A percentile compares a stretch with the other conserved stretches of the same genome.
Evolutionary conservation across 352 stramenopile genomes (phyloP).

Genomic region (Peronospora destructor): DNA sequence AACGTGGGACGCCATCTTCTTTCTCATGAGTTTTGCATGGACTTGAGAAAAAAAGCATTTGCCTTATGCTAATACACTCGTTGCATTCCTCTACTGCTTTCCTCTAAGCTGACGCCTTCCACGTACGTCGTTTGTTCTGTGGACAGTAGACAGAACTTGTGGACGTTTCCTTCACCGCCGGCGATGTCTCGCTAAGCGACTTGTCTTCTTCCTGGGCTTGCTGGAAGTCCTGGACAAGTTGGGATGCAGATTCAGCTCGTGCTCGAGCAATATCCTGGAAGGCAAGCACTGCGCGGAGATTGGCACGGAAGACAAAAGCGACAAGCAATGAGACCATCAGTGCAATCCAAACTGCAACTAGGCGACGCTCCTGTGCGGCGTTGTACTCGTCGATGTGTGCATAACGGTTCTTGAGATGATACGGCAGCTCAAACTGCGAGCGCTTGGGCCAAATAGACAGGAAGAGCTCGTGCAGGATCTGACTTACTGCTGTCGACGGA

Average conservation of each 20-base stretch:
- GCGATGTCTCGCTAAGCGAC: not conserved
- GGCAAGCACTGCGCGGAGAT: slow-evolving; percentile 48
- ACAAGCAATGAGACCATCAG: slow-evolving; percentile 35
- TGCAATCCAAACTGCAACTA: slow-evolving; percentile 31
- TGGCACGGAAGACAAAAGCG: slow-evolving; percentile 45
- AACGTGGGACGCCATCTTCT: slow-evolving; percentile 1
- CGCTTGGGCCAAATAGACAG: slow-evolving; percentile 86
- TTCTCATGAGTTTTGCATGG: slow-evolving; percentile 22
- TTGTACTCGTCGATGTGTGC: slow-evolving; percentile 77
- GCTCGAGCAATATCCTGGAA: slow-evolving; percentile 66
- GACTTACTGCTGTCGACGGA: slow-evolving; percentile 66
- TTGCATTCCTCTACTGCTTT: slow-evolving; percentile 6
- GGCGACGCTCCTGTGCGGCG: slow-evolving; percentile 39
- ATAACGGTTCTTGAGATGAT: slow-evolving; percentile 82
- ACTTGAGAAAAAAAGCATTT: slow-evolving; percentile 19
- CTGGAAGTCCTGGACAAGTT: slow-evolving; percentile 50
- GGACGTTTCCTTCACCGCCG: not conserved
- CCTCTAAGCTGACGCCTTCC: not conserved
- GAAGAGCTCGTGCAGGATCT: slow-evolving; percentile 90
- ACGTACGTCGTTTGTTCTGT: slow-evolving; percentile 10
- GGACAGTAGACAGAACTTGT: not conserved
- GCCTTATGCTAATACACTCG: slow-evolving; percentile 3
- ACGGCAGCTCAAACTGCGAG: slow-evolving; percentile 89
- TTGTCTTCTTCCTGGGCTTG: slow-evolving; percentile 17
- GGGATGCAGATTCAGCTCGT: slow-evolving; percentile 54